phyloP scores from a whole-genome alignment of 148 eudicot genomes.

The Chenopodium berlandieri region DNA sequence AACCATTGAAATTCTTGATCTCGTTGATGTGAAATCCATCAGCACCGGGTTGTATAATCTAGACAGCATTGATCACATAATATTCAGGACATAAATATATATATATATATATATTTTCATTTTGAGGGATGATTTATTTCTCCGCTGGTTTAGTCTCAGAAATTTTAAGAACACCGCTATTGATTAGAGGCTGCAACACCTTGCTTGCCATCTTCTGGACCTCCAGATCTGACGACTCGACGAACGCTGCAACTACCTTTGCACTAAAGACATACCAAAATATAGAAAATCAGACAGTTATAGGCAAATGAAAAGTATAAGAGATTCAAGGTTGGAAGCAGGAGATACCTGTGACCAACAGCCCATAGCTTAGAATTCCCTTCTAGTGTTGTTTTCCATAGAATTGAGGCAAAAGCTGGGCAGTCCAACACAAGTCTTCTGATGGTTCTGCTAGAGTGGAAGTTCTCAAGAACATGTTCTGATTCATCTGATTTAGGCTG shows the following conservation, averaged over 20 bases:
- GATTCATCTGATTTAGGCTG: conserved; percentile 58
- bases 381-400: conserved; percentile 73
- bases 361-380: conserved; percentile 73
- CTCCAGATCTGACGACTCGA: conserved; percentile 56
- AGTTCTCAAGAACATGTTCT: conserved; percentile 81
- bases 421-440: conserved; percentile 77
- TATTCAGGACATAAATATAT: background rate
- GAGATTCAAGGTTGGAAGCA: background rate
- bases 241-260: conserved; percentile 66
- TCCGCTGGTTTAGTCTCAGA: conserved; percentile 37
- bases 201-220: conserved; percentile 50
- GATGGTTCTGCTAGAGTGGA: conserved; percentile 82
- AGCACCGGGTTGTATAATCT: background rate
- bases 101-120: background rate
- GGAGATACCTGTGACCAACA: conserved; percentile 73
- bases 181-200: conserved; percentile 72
- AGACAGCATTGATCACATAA: background rate
- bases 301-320: background rate
- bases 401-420: conserved; percentile 65
- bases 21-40: background rate
- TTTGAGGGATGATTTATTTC: conserved; percentile 10
- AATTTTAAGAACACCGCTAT: conserved; percentile 53
- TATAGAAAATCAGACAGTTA: background rate
- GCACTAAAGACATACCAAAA: conserved; percentile 42
- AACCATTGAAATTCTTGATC: background rate